Evolutionary conservation across 176 grass and related monocot genomes (phyloP).

Genomic region (Typha latifolia): DNA sequence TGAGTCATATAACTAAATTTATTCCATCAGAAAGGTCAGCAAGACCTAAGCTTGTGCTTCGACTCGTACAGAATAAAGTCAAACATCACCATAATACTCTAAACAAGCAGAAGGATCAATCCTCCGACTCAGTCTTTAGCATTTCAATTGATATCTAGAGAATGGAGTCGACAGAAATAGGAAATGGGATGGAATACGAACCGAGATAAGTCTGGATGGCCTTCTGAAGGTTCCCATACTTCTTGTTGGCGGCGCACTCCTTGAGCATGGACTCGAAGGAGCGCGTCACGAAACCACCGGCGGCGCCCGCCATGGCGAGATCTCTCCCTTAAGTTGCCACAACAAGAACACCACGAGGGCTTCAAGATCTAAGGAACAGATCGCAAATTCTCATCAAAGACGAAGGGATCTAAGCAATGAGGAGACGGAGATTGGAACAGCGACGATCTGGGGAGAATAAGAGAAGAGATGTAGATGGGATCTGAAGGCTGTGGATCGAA

Average conservation of each 20-base stretch:
- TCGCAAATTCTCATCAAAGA: neutral
- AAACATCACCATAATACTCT: no score
- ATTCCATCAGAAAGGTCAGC: no score
- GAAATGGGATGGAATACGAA: constrained; percentile 20
- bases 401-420: neutral
- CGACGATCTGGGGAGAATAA: neutral
- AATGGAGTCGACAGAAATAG: neutral
- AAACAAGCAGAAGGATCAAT: no score
- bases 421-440: neutral
- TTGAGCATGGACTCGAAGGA: constrained; percentile 99
- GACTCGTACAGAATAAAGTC: no score
- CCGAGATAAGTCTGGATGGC: constrained; percentile 83
- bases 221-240: constrained; percentile 72
- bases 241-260: constrained; percentile 91
- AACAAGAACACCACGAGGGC: neutral
- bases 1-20: no score
- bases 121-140: neutral
- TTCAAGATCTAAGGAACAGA: constrained; percentile 1
- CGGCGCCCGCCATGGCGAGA: constrained; percentile 77
- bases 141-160: constrained; percentile 4
- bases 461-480: neutral
- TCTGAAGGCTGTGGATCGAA: neutral
- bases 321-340: neutral
- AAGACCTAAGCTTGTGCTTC: no score
- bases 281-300: constrained; percentile 85